Conservation (phyloP, 2,329 filamentous ascomycete species). For the Pseudogymnoascus sp. region DNA sequence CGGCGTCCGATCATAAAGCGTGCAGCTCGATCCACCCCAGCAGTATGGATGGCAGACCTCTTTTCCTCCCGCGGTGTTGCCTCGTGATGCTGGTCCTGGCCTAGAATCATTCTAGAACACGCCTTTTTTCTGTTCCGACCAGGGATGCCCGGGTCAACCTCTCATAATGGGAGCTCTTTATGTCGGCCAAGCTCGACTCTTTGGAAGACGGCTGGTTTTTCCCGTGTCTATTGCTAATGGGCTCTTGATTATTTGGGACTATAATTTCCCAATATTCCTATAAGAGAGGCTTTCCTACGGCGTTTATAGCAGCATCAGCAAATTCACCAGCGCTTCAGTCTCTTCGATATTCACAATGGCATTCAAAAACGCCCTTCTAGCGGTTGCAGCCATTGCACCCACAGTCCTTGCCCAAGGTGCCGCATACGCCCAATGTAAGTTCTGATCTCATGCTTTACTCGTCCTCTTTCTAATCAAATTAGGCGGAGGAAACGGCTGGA, state of each 20-base stretch:
- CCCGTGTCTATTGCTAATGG: background rate
- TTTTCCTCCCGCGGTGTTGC: background rate
- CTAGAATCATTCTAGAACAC: background rate
- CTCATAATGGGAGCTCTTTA: slow-evolving; percentile 33
- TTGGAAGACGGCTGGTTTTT: slow-evolving; percentile 2
- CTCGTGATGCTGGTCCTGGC: background rate
- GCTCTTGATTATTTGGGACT: background rate
- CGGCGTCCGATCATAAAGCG: background rate
- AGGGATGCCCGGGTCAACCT: background rate
- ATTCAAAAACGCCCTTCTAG: slow-evolving; percentile 22
- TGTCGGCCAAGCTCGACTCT: background rate
- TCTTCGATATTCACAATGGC: slow-evolving; percentile 21
- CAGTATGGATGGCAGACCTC: background rate
- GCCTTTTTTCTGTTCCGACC: background rate
- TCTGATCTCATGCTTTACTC: background rate
- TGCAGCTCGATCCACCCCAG: background rate
- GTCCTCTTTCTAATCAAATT: slow-evolving; percentile 8
- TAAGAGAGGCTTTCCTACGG: background rate
- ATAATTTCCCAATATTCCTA: background rate
- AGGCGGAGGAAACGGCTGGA: slow-evolving; percentile 25
- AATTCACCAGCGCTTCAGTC: slow-evolving; percentile 8
- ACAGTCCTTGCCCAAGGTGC: slow-evolving; percentile 22
- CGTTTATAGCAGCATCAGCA: background rate
- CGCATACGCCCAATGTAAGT: slow-evolving; percentile 26
- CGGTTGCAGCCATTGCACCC: slow-evolving; percentile 28